Evolutionary conservation across 148 eudicot genomes (phyloP), one percentile per base, ranked within the genome.

Genomic region (Camellia lanceoleosa): DNA sequence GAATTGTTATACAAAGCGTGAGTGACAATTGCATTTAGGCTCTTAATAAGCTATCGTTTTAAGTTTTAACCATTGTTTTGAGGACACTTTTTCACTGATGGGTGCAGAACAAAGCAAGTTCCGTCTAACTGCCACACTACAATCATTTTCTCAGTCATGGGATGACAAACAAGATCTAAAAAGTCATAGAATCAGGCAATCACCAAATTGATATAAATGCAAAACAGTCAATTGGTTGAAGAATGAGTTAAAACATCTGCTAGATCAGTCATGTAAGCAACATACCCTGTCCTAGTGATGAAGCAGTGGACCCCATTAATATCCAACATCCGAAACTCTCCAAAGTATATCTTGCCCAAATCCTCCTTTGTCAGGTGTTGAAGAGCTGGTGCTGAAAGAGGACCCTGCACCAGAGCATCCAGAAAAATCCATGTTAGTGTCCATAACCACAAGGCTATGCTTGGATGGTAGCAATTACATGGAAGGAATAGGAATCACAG

Each of bases 241-340:
- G 30, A 73, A 62, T 23, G 18, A n/a, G 67, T 55, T 41, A 4
- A 52, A 74, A 41, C 13, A 77, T 56, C 46, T 41, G 70, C 4
- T 7, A 41, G 19, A 77, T 64, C 7, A 75, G 55, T 42, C 52
- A 58, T 9, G n/a, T 19, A 58, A 46, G 18, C 49, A 72, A 76
- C 88, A 69, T 91, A 96, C 99, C 99, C 99, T 51, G 99, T 96
- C 83, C 99, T 89, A 18, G 99, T 96, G 71, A 96, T 91, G 79
- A 87, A 96, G 87, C 99, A 96, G 67, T 81, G 83, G 55, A 77
- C 80, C 3, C 99, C 99, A 86, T 90, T 90, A 81, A 96, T 89
- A 30, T 96, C 97, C 78, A 92, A 61, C 65, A 86, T 84, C 66
- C 80, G 79, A 74, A 96, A 96, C 56, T 86, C 87, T 74, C 99